phyloP scores from a whole-genome alignment of 257 asterid genomes.

The Eustoma russellianum region DNA sequence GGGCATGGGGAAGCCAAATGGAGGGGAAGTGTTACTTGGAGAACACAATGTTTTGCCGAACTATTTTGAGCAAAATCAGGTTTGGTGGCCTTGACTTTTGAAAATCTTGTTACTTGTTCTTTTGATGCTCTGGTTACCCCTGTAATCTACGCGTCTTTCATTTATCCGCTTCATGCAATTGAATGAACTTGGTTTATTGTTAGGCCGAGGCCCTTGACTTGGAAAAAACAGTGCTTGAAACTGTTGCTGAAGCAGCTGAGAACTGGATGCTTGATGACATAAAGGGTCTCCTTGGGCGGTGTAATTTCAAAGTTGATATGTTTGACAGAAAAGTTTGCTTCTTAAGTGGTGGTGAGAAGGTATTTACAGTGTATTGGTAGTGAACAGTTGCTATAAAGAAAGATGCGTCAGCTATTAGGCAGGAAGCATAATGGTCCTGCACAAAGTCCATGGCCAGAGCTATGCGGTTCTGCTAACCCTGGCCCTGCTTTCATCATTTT shows the following conservation, averaged over 20 bases:
- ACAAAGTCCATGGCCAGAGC: too few relatives aligned
- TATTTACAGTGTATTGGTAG: too few relatives aligned
- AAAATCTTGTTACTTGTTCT: neutral
- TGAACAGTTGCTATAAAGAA: too few relatives aligned
- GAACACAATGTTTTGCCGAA: slow-evolving; percentile 91
- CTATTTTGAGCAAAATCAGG: slow-evolving; percentile 99
- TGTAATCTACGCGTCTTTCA: neutral
- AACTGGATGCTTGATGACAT: slow-evolving; percentile 96
- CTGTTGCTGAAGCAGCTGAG: slow-evolving; percentile 93
- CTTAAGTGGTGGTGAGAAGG: slow-evolving; percentile 99
- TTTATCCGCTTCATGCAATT: too few relatives aligned
- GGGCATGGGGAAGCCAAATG: slow-evolving; percentile 62
- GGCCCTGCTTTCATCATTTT: too few relatives aligned
- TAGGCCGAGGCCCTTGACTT: slow-evolving; percentile 99
- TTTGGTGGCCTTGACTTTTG: slow-evolving; percentile 14
- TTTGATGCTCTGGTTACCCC: neutral
- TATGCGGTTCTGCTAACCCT: too few relatives aligned
- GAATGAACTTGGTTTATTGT: slow-evolving; percentile 4
- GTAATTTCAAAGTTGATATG: slow-evolving; percentile 80
- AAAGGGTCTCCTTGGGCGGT: slow-evolving; percentile 94
- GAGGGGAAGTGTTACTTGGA: slow-evolving; percentile 76
- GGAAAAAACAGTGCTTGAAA: slow-evolving; percentile 55
- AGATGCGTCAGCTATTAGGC: too few relatives aligned
- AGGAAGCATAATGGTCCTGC: too few relatives aligned
- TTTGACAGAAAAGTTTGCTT: slow-evolving; percentile 88